A percentile compares a stretch with the other conserved stretches of the same genome.
phyloP scores from a whole-genome alignment of 2,329 filamentous ascomycete species.

The Tolypocladium album region DNA sequence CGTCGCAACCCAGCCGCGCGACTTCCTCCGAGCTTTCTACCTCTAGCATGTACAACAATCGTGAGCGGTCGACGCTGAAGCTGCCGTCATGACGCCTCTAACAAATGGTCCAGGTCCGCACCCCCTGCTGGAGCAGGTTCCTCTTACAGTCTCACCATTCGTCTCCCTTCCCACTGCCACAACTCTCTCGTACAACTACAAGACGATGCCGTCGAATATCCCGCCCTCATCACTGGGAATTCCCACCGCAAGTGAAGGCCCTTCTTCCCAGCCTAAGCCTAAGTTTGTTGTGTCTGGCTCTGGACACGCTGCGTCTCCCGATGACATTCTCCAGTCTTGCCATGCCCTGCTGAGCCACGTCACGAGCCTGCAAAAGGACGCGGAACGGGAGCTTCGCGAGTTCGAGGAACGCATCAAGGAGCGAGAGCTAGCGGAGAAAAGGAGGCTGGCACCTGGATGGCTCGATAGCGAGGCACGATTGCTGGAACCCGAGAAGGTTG shows the following conservation, averaged over 20 bases:
- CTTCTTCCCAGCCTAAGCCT: constrained; percentile 34
- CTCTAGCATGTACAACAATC: constrained; percentile 20
- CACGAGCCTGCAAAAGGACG: constrained; percentile 54
- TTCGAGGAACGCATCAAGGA: constrained; percentile 59
- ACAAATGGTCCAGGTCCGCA: constrained; percentile 51
- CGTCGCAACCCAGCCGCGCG: not conserved
- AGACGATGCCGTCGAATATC: constrained; percentile 74
- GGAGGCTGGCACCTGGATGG: constrained; percentile 70
- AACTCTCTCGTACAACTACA: constrained; percentile 93
- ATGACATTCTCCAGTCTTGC: constrained; percentile 77
- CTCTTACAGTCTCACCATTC: constrained; percentile 89
- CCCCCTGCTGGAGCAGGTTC: constrained; percentile 82
- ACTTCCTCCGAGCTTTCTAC: not conserved
- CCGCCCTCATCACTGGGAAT: constrained; percentile 37
- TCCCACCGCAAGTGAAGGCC: constrained; percentile 22
- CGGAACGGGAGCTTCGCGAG: constrained; percentile 52
- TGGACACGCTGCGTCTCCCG: constrained; percentile 75
- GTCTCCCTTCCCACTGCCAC: constrained; percentile 81
- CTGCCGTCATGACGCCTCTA: not conserved
- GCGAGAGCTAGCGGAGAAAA: constrained; percentile 67
- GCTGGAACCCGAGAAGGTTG: constrained; percentile 52
- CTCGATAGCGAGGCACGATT: constrained; percentile 62
- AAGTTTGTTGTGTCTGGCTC: constrained; percentile 70
- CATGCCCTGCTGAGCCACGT: constrained; percentile 68
- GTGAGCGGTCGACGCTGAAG: constrained; percentile 14